Evolutionary conservation across 202 grass and related monocot species (phyloP), one percentile per base, ranked within the genome.

Genomic region (Cymbopogon flexuosus): DNA sequence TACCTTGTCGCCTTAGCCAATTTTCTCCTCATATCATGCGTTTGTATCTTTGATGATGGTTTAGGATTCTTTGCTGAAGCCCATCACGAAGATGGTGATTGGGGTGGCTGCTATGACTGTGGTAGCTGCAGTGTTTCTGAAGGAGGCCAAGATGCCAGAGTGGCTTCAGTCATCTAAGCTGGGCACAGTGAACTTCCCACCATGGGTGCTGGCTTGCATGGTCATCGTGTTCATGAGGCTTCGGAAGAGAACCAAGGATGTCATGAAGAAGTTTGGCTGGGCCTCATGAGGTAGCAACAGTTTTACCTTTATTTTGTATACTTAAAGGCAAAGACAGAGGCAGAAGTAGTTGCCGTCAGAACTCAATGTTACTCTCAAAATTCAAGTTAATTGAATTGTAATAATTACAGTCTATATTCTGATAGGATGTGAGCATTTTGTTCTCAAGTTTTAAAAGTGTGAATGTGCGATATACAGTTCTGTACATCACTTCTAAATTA

Each of bases 151-250:
- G 80, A 83, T 82, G 22, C 96, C 90, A 1, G 71, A 93, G 24
- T 98, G 96, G 90, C 75, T 98, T 37, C 85, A 73, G 57, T 33
- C 46, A 19, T 88, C 88, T 10, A 86, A 36, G 33, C 65, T 95
- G 4, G 82, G 87, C 13, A 51, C 46, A 30, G 46, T 86, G 60
- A 91, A 57, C 41, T 98, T 98, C 77, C 90, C 96, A 73, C 96
- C 96, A 22, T 98, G 96, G 96, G 74, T 95, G 58, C 64, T 98
- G 57, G 96, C 92, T 88, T 98, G 90, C 73, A 72, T 93, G n/a
- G 83, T 95, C 3, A 93, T 95, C 65, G 87, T 88, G 52, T 98
- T 98, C 73, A 81, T 75, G 65, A 86, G 96, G 37, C 82, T 98
- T 42, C 78, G 87, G 42, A 98, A 98, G 85, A 93, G 96, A 88